Percentiles rank a stretch among this genome's conserved stretches.
Evolutionary conservation across 2,329 filamentous ascomycete genomes (phyloP).

Genomic region (Tolypocladium tropicale): DNA sequence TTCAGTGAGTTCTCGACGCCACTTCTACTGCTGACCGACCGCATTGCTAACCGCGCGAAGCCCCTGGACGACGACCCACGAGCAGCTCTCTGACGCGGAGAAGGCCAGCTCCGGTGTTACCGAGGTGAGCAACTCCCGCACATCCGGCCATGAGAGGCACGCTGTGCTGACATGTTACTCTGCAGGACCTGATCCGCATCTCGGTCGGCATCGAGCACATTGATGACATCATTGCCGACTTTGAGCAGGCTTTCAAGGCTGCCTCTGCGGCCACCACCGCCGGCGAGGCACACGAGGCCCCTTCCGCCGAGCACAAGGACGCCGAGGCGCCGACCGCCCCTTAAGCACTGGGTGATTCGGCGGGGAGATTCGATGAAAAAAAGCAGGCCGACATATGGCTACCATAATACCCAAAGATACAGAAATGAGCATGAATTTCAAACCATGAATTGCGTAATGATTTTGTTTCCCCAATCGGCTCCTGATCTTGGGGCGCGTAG

Average conservation of each 20-base stretch:
- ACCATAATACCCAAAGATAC: background rate
- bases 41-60: slow-evolving; percentile 10
- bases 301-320: slow-evolving; percentile 19
- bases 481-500: background rate
- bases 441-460: background rate
- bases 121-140: slow-evolving; percentile 36
- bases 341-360: slow-evolving; percentile 9
- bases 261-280: slow-evolving; percentile 34
- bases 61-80: slow-evolving; percentile 90
- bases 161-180: background rate
- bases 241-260: slow-evolving; percentile 76
- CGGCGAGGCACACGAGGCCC: slow-evolving; percentile 13
- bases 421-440: background rate
- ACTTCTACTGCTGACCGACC: background rate
- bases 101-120: slow-evolving; percentile 72
- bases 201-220: slow-evolving; percentile 95
- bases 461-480: background rate
- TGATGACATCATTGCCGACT: slow-evolving; percentile 93
- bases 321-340: slow-evolving; percentile 23
- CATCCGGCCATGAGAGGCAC: background rate
- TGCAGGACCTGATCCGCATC: slow-evolving; percentile 78
- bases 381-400: background rate
- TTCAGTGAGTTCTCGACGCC: slow-evolving; percentile 43
- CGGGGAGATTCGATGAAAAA: background rate
- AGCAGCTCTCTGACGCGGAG: slow-evolving; percentile 80